Base-by-base conservation (phyloP, 169 alveolate genomes). In the Cyclospora cayetanensis region DNA sequence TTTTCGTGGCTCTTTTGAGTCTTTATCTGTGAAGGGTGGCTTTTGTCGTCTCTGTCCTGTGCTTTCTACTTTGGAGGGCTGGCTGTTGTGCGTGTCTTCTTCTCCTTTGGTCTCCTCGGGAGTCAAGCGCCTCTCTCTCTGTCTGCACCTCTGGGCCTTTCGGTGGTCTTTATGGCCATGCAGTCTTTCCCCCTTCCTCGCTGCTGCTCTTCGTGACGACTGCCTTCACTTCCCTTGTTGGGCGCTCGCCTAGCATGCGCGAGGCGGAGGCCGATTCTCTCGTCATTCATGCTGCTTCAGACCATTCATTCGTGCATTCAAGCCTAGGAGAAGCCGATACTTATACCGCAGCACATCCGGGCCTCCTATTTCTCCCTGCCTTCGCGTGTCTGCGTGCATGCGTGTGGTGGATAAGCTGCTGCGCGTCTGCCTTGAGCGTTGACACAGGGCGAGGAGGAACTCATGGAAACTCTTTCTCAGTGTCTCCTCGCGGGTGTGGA, bases 401-500 rank as follows among this genome's bases (percentile, higher is more conserved):
- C n/a, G 68, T 77, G 39, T 76, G n/a, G n/a, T n/a, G n/a, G 31
- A 37, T 53, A 31, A 7, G 72, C 25, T 9, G 29, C 35, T 60
- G 35, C 39, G 31, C 29, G 52, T 35, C 31, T 46, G 1, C 77
- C n/a, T n/a, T n/a, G n/a, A n/a, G n/a, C n/a, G n/a, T n/a, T n/a
- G n/a, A n/a, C n/a, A n/a, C n/a, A 96, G 97, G 95, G 93, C 29
- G 95, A 97, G 29, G 98, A 97, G 60, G 97, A 98, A 93, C 95
- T 98, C 27, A 96, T 97, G 95, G 99, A 98, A 91, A 97, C 98
- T 25, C 95, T 97, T 20, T 98, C 99, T 11, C 99, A 98, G 95
- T 82, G 99, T 70, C 95, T 98, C 41, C 94, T 98, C 89, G 96
- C 99, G 34, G 99, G 98, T 15, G 95, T 98, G 43, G 99, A 98